Conservation (phyloP, 148 eudicot species). For the Nyssa sinensis region DNA sequence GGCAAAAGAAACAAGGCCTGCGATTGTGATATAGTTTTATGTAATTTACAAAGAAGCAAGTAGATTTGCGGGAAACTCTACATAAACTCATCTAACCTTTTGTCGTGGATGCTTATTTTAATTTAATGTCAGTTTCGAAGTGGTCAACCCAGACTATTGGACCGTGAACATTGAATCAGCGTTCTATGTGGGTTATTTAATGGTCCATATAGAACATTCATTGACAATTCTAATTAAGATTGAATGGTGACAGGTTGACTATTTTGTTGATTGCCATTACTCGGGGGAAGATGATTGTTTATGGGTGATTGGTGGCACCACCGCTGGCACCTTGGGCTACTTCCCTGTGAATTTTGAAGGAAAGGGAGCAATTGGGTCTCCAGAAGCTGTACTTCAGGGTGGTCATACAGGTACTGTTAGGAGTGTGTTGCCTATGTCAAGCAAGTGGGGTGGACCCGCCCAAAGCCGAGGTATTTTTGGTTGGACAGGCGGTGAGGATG, state of each 20-base stretch:
- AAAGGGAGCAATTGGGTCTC: slow-evolving; percentile 39
- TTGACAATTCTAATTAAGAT: too few relatives aligned
- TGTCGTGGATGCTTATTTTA: too few relatives aligned
- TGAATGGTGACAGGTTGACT: slow-evolving; percentile 67
- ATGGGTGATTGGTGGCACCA: slow-evolving; percentile 91
- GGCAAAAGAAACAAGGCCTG: neutral
- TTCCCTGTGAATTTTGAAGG: slow-evolving; percentile 62
- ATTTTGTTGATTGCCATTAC: slow-evolving; percentile 86
- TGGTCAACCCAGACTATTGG: too few relatives aligned
- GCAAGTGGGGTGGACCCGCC: slow-evolving; percentile 22
- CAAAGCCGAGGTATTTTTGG: slow-evolving; percentile 62
- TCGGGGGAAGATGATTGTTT: slow-evolving; percentile 56
- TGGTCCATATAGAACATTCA: too few relatives aligned
- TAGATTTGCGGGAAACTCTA: too few relatives aligned
- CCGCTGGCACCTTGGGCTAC: slow-evolving; percentile 75
- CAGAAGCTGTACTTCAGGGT: slow-evolving; percentile 86
- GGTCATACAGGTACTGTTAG: slow-evolving; percentile 82
- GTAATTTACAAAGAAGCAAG: too few relatives aligned
- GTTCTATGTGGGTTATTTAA: too few relatives aligned
- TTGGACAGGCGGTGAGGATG: slow-evolving; percentile 99
- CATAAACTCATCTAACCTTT: too few relatives aligned
- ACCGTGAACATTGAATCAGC: too few relatives aligned
- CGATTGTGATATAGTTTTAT: too few relatives aligned
- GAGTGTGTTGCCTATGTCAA: slow-evolving; percentile 59
- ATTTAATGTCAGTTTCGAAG: too few relatives aligned